Percentiles rank a stretch among this genome's conserved stretches.
These are phyloP conservation scores for Schizophyllum commune DNA, from an alignment of 1,284 basidiomycete genomes.

Conservation along the genomic window DNA sequence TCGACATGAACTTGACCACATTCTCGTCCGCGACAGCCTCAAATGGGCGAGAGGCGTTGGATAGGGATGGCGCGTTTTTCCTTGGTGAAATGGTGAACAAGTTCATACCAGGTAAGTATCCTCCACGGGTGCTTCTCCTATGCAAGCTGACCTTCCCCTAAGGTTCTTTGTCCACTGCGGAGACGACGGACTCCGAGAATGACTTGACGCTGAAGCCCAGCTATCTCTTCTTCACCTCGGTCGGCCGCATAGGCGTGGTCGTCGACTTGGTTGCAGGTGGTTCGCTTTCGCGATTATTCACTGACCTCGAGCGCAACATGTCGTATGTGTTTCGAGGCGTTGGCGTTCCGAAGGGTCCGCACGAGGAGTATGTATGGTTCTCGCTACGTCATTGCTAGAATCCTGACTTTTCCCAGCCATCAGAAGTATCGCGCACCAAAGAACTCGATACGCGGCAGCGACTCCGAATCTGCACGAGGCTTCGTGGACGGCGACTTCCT, in stretches of 20 bases:
- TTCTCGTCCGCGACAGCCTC: background rate
- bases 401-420: slow-evolving; percentile 3
- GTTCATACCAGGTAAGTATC: slow-evolving; percentile 49
- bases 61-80: slow-evolving; percentile 58
- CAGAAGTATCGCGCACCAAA: slow-evolving; percentile 64
- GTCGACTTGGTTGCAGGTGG: slow-evolving; percentile 50
- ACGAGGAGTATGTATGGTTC: slow-evolving; percentile 40
- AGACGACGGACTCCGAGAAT: slow-evolving; percentile 29
- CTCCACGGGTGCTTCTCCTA: background rate
- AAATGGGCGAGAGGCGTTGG: slow-evolving; percentile 28
- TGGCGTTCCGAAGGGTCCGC: slow-evolving; percentile 46
- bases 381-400: background rate
- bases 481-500: slow-evolving; percentile 90
- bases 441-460: slow-evolving; percentile 43
- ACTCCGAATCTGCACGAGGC: slow-evolving; percentile 53
- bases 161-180: slow-evolving; percentile 26
- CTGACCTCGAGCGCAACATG: slow-evolving; percentile 76
- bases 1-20: background rate
- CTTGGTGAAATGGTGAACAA: slow-evolving; percentile 68
- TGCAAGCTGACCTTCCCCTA: background rate
- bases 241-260: slow-evolving; percentile 78
- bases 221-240: slow-evolving; percentile 72
- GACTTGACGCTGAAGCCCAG: slow-evolving; percentile 41
- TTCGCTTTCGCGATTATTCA: slow-evolving; percentile 52
- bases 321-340: slow-evolving; percentile 44